These are phyloP conservation scores for Lactarius trivialis DNA, from an alignment of 768 basidiomycete species.

Conservation along the genomic window DNA sequence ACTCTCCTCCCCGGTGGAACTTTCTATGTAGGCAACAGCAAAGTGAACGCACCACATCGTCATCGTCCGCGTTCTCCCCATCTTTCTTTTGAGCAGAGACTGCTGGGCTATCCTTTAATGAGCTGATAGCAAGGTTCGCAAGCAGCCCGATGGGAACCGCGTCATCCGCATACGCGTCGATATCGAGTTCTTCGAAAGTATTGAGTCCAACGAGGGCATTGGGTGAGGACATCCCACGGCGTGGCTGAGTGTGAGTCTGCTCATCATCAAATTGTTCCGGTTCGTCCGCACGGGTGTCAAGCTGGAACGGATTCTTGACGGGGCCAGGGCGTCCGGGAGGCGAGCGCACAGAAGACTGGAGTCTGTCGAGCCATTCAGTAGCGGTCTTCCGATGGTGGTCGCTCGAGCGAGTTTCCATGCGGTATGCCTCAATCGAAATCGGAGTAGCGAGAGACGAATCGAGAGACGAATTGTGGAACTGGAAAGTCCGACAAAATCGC, in stretches of 20 bases:
- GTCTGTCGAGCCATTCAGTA: slow-evolving; percentile 68
- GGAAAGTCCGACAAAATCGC: not conserved
- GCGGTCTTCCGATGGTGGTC: slow-evolving; percentile 63
- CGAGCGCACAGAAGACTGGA: slow-evolving; percentile 53
- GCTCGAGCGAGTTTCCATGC: slow-evolving; percentile 69
- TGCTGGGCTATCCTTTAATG: slow-evolving; percentile 37
- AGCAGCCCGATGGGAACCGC: slow-evolving; percentile 72
- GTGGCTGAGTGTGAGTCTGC: slow-evolving; percentile 2
- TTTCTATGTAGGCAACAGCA: not conserved
- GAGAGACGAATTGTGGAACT: slow-evolving; percentile 79
- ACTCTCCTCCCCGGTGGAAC: too few relatives aligned
- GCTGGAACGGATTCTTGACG: slow-evolving; percentile 36
- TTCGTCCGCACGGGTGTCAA: slow-evolving; percentile 33
- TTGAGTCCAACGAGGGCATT: slow-evolving; percentile 13
- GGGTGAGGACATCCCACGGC: slow-evolving; percentile 18
- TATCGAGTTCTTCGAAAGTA: slow-evolving; percentile 28
- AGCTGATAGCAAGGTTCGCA: slow-evolving; percentile 62
- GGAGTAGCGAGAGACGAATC: slow-evolving; percentile 58
- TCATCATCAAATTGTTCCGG: slow-evolving; percentile 28
- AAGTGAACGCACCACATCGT: slow-evolving; percentile 19
- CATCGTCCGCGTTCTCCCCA: slow-evolving; percentile 29
- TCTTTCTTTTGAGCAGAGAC: slow-evolving; percentile 12
- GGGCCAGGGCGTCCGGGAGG: slow-evolving; percentile 40
- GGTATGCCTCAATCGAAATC: slow-evolving; percentile 70
- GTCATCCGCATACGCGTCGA: slow-evolving; percentile 41